Conservation (phyloP, 352 stramenopile genomes). For the Pythium vanterpoolii region DNA sequence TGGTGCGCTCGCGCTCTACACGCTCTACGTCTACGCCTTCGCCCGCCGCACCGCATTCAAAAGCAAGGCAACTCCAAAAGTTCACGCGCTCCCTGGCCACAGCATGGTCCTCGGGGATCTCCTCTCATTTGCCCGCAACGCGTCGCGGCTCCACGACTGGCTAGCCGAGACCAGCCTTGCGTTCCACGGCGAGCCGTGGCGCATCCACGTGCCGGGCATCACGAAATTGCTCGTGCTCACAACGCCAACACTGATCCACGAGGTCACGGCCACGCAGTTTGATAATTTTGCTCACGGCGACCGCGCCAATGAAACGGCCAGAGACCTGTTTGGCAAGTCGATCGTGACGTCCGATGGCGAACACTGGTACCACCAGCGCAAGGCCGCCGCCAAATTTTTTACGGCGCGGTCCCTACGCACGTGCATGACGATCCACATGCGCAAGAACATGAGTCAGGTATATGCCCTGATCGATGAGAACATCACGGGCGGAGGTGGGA, state of each 20-base stretch:
- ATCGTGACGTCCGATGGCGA: constrained; percentile 28
- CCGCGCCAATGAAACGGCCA: constrained; percentile 9
- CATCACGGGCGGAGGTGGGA: background rate
- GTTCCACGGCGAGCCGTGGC: constrained; percentile 24
- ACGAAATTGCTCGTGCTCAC: constrained; percentile 22
- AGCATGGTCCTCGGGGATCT: constrained; percentile 37
- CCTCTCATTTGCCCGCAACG: constrained; percentile 24
- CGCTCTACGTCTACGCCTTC: too few species aligned
- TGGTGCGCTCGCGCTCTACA: too few species aligned
- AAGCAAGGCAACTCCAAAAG: too few species aligned
- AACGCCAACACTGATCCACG: constrained; percentile 25
- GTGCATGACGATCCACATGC: constrained; percentile 20
- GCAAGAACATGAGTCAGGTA: constrained; percentile 18
- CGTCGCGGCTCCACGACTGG: constrained; percentile 44
- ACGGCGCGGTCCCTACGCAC: constrained; percentile 25
- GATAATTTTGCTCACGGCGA: constrained; percentile 28
- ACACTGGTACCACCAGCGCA: constrained; percentile 30
- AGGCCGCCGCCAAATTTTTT: constrained; percentile 30
- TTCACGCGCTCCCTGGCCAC: background rate
- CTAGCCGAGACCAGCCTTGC: constrained; percentile 19
- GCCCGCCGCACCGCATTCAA: too few species aligned
- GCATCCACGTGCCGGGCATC: constrained; percentile 14
- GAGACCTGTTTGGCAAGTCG: constrained; percentile 23
- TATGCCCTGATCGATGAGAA: constrained; percentile 11
- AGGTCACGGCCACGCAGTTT: constrained; percentile 29